Evolutionary conservation across 2,329 filamentous ascomycete species (phyloP), one percentile per base, ranked within the genome.

Genomic region (Aspergillus chevalieri): DNA sequence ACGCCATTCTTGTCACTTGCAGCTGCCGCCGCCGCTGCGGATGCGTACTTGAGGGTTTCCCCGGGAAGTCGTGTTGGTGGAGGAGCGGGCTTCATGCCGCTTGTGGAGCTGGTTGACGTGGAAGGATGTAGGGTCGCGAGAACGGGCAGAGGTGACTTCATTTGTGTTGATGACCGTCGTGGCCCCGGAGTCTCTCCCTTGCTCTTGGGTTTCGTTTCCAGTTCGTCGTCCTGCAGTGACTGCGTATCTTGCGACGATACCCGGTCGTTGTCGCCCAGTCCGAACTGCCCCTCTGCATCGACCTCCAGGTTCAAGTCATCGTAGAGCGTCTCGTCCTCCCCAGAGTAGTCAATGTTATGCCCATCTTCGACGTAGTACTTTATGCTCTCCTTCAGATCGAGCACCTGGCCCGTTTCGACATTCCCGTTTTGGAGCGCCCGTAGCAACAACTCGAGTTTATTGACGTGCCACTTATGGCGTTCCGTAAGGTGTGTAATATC

Each of bases 171-270:
- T n/a, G 90, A 82, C 67, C 89, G 80, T 65, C 92, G 79, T 39
- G 74, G 73, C 24, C 78, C 74, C 22, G 77, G 75, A 34, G 78
- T 68, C 45, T 92, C 89, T 44, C 76, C 72, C 49, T 77, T 74
- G 21, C 78, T 73, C 54, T 79, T 77, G 48, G 78, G 70, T 65
- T 87, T 84, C 57, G 76, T 69, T 47, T 95, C 89, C 15, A 78
- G 74, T 36, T 79, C 69, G 34, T 97, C 92, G 53, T 96, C 92
- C 62, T 91, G 88, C 75, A 94, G 78, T 46, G 93, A 97, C 65
- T 95, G 89, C 24, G 87, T 82, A 69, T 98, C 93, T 73, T 97
- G 91, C 52, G 92, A 96, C n/a, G 92, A 97, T 53, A 87, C 84
- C 63, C 85, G 84, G 71, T 97, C 93, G 68, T 84, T 84, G 26